phyloP scores from a whole-genome alignment of 257 asterid species.

The Plectranthus barbatus region DNA sequence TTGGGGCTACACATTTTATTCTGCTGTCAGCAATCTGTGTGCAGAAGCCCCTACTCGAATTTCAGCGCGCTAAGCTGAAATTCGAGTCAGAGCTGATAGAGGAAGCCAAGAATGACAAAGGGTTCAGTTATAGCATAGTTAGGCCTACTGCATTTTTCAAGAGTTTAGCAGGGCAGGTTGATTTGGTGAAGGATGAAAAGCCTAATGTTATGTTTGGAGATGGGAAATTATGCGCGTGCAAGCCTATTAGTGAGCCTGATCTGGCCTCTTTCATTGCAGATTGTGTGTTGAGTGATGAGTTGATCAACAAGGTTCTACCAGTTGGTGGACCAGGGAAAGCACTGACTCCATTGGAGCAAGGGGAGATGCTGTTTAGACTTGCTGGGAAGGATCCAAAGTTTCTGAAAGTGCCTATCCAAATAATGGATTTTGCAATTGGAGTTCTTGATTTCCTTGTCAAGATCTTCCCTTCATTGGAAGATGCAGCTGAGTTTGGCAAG shows the following conservation, averaged over 20 bases:
- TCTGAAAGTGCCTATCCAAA: slow-evolving; percentile 71
- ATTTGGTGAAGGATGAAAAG: slow-evolving; percentile 84
- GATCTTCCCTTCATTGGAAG: slow-evolving; percentile 72
- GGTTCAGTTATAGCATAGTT: slow-evolving; percentile 71
- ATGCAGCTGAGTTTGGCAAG: slow-evolving; percentile 92
- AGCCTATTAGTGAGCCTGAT: slow-evolving; percentile 89
- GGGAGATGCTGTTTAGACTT: slow-evolving; percentile 76
- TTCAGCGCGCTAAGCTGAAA: slow-evolving; percentile 84
- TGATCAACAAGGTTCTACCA: slow-evolving; percentile 56
- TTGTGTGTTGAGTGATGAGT: slow-evolving; percentile 55
- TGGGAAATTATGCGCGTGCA: slow-evolving; percentile 85
- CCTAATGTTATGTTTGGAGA: slow-evolving; percentile 99
- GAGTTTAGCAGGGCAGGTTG: slow-evolving; percentile 95
- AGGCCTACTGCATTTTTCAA: slow-evolving; percentile 98
- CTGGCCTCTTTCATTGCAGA: slow-evolving; percentile 72
- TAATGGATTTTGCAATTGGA: slow-evolving; percentile 87
- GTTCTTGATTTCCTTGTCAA: slow-evolving; percentile 77
- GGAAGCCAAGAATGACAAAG: slow-evolving; percentile 41
- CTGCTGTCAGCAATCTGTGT: slow-evolving; percentile 89
- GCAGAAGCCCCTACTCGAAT: slow-evolving; percentile 98
- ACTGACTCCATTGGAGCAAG: slow-evolving; percentile 90
- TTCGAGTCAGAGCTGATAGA: slow-evolving; percentile 62
- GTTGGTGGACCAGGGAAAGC: slow-evolving; percentile 92
- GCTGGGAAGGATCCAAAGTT: slow-evolving; percentile 70
- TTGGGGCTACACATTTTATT: slow-evolving; percentile 84